These are phyloP conservation scores for Arbutus unedo DNA, from an alignment of 148 eudicot genomes.

Conservation along the genomic window DNA sequence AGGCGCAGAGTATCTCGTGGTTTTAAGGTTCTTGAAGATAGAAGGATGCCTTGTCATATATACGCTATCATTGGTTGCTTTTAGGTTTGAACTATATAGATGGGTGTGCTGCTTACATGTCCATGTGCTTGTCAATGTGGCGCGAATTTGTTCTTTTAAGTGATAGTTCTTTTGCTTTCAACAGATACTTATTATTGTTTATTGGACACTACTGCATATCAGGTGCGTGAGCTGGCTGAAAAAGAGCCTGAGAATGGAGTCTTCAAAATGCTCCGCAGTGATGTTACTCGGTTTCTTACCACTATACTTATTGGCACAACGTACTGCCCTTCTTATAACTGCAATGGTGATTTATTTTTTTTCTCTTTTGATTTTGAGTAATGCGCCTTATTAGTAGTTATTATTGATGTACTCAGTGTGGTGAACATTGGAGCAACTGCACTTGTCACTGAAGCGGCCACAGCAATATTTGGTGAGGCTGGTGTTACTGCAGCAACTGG, in stretches of 20 bases:
- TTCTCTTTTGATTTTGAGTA: slow-evolving; percentile 25
- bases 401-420: slow-evolving; percentile 54
- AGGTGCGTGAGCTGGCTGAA: slow-evolving; percentile 97
- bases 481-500: slow-evolving; percentile 98
- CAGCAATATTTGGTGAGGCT: slow-evolving; percentile 88
- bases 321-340: slow-evolving; percentile 36
- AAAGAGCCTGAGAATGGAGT: slow-evolving; percentile 89
- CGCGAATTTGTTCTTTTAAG: background rate
- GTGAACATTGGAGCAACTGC: slow-evolving; percentile 98
- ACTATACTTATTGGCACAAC: slow-evolving; percentile 98
- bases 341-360: background rate
- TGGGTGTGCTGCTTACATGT: background rate
- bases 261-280: slow-evolving; percentile 87
- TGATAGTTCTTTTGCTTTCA: too few relatives aligned
- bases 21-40: slow-evolving; percentile 2
- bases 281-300: slow-evolving; percentile 90
- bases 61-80: background rate
- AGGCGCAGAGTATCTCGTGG: background rate
- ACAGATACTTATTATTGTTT: background rate
- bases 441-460: slow-evolving; percentile 94
- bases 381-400: slow-evolving; percentile 25
- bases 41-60: background rate
- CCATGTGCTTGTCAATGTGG: background rate
- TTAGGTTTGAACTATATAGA: background rate
- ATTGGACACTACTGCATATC: slow-evolving; percentile 6